Percentiles rank a stretch among this genome's conserved stretches.
Evolutionary conservation across 2,329 filamentous ascomycete genomes (phyloP).

Genomic region (Neofusicoccum sp.): DNA sequence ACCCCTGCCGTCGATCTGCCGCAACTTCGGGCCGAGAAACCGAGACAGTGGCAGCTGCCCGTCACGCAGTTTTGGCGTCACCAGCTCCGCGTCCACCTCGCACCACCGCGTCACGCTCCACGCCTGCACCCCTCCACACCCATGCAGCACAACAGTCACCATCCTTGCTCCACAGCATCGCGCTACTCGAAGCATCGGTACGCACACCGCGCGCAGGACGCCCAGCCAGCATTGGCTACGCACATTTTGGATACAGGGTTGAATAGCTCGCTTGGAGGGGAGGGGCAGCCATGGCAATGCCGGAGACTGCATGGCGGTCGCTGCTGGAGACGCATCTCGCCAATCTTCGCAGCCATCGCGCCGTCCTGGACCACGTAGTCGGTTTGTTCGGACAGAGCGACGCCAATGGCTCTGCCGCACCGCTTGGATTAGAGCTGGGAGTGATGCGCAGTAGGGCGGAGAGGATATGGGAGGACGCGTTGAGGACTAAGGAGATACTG

Average conservation of each 20-base stretch:
- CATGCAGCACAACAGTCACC: neutral
- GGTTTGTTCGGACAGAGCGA: neutral
- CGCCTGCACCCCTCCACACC: neutral
- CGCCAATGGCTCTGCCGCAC: neutral
- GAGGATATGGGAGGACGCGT: slow-evolving; percentile 12
- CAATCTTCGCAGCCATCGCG: slow-evolving; percentile 10
- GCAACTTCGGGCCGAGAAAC: neutral
- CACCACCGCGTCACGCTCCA: neutral
- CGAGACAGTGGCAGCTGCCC: neutral
- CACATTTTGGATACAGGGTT: neutral
- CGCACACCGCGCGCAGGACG: too few relatives aligned
- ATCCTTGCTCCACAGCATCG: neutral
- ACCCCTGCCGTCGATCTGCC: slow-evolving; percentile 5
- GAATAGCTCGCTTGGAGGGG: neutral
- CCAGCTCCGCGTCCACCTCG: neutral
- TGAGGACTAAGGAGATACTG: neutral
- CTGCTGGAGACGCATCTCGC: slow-evolving; percentile 12
- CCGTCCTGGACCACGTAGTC: slow-evolving; percentile 6
- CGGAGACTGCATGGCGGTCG: neutral
- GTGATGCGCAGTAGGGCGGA: slow-evolving; percentile 3
- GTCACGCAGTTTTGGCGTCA: too few relatives aligned
- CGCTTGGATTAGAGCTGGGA: slow-evolving; percentile 8
- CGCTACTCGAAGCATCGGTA: neutral
- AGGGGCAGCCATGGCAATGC: neutral
- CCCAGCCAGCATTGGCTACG: neutral